A percentile compares a stretch with the other conserved stretches of the same genome.
phyloP scores from a whole-genome alignment of 805 yeast genomes.

The Pichia insulana region DNA sequence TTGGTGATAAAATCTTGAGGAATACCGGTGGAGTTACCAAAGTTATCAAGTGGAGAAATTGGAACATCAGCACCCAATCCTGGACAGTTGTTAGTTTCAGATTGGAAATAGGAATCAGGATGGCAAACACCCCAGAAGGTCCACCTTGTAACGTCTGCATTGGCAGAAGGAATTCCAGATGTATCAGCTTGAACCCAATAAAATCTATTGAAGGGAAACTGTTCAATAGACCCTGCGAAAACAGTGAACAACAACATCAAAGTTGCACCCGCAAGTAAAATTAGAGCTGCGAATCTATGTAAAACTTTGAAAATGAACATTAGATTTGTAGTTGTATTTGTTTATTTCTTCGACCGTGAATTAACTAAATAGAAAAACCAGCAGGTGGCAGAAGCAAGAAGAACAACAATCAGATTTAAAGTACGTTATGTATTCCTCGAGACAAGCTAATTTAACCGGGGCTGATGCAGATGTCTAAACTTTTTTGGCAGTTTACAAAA shows the following conservation, averaged over 20 bases:
- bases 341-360: too few relatives aligned
- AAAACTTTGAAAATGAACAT: conserved; percentile 14
- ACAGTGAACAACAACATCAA: conserved; percentile 47
- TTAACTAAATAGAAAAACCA: too few relatives aligned
- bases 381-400: too few relatives aligned
- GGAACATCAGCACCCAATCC: conserved; percentile 59
- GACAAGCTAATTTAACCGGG: too few relatives aligned
- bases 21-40: conserved; percentile 41
- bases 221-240: conserved; percentile 53
- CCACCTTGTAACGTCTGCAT: conserved; percentile 51
- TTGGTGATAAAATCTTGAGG: conserved; percentile 45
- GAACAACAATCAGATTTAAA: too few relatives aligned
- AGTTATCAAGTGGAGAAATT: conserved; percentile 68
- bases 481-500: too few relatives aligned
- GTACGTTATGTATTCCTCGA: too few relatives aligned
- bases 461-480: too few relatives aligned
- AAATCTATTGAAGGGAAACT: conserved; percentile 53
- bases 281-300: conserved; percentile 23
- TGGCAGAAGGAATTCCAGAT: conserved; percentile 40
- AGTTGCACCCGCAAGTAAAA: conserved; percentile 38
- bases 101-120: conserved; percentile 21
- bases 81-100: conserved; percentile 28
- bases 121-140: conserved; percentile 76
- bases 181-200: conserved; percentile 72
- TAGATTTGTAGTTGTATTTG: too few relatives aligned